These are phyloP conservation scores for Sphaceloma murrayae DNA, from an alignment of 2,329 filamentous ascomycete species.

Conservation along the genomic window DNA sequence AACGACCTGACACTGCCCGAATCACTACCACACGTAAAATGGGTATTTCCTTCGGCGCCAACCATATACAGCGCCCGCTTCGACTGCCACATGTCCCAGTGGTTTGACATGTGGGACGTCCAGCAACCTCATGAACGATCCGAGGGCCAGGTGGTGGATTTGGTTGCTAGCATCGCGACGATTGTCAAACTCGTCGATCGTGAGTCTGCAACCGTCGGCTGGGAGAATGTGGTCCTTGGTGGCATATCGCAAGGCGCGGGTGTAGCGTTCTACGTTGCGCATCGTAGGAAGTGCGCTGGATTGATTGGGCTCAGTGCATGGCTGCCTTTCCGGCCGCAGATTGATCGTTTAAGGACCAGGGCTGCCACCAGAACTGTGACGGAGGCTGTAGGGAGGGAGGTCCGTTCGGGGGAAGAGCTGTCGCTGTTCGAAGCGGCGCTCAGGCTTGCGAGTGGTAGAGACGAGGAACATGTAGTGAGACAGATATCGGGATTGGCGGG, in stretches of 20 bases:
- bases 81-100: slow-evolving; percentile 28
- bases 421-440: slow-evolving; percentile 9
- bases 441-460: slow-evolving; percentile 4
- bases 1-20: slow-evolving; percentile 26
- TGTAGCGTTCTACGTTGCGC: no score
- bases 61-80: slow-evolving; percentile 23
- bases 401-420: no score
- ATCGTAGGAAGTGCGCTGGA: no score
- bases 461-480: background rate
- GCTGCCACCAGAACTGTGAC: slow-evolving; percentile 16
- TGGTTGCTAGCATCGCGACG: background rate
- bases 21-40: slow-evolving; percentile 29
- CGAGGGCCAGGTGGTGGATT: slow-evolving; percentile 18
- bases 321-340: no score
- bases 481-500: background rate
- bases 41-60: slow-evolving; percentile 31
- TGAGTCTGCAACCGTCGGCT: background rate
- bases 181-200: slow-evolving; percentile 6
- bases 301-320: no score
- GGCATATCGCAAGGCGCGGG: no score
- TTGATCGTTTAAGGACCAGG: no score
- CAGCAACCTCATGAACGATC: slow-evolving; percentile 24
- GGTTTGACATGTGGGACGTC: slow-evolving; percentile 32
- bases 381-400: no score
- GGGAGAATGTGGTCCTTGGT: slow-evolving; percentile 11